Conservation (phyloP, 208 protist genomes). For the Acanthamoeba royreba region DNA sequence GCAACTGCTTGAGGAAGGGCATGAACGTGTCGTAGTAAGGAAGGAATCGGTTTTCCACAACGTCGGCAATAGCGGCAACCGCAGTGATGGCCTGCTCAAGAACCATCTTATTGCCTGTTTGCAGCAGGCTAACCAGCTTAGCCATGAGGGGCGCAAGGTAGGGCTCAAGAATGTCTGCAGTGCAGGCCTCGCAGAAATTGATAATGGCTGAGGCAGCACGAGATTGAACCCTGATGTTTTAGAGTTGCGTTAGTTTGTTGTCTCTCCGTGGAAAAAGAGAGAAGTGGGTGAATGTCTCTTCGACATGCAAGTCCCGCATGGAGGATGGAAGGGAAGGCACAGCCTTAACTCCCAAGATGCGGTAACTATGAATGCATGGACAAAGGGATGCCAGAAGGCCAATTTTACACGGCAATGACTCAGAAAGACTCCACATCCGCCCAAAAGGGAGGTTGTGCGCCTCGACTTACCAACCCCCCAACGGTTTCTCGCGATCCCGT, state of each 20-base stretch:
- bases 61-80: constrained; percentile 81
- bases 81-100: constrained; percentile 85
- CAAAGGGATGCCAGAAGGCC: neutral
- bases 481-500: neutral
- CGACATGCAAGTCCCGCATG: neutral
- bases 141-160: constrained; percentile 63
- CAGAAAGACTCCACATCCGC: constrained; percentile 23
- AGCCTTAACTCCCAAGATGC: neutral
- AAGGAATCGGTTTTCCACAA: constrained; percentile 70
- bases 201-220: constrained; percentile 81
- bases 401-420: constrained; percentile 35
- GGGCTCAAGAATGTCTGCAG: constrained; percentile 50
- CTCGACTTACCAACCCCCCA: neutral
- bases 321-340: neutral
- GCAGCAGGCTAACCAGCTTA: constrained; percentile 66
- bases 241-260: no score
- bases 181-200: constrained; percentile 81
- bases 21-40: constrained; percentile 84
- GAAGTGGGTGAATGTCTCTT: neutral
- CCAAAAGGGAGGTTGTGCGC: neutral
- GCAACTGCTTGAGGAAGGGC: constrained; percentile 80
- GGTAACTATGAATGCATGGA: neutral
- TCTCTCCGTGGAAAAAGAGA: neutral
- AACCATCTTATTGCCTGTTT: constrained; percentile 53
- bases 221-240: constrained; percentile 64